Conservation (phyloP, 139 green algal species). For the Deuterostichococcus epilithicus region DNA sequence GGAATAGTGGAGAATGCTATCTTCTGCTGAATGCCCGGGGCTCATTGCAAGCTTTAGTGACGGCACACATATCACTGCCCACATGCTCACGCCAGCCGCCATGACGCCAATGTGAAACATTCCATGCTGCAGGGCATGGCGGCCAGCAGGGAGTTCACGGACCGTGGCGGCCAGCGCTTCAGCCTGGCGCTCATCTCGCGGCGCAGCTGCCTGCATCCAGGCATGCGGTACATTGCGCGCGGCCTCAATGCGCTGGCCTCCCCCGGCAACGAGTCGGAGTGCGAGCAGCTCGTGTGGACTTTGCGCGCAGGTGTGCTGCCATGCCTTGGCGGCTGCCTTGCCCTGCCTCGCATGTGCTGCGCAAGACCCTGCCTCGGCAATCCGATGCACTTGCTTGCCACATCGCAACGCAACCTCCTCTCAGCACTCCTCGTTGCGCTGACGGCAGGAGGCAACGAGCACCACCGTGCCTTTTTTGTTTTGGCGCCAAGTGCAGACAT, state of each 20-base stretch:
- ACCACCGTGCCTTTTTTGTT: too few relatives aligned
- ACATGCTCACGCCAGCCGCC: not conserved
- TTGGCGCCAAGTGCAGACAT: too few relatives aligned
- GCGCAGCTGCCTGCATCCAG: constrained; percentile 81
- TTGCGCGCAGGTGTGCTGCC: not conserved
- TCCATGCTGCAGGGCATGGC: constrained; percentile 88
- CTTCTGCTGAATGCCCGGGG: too few relatives aligned
- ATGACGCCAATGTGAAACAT: not conserved
- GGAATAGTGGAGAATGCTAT: too few relatives aligned
- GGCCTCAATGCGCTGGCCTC: constrained; percentile 84
- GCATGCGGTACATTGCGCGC: constrained; percentile 88
- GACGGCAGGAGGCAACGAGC: too few relatives aligned
- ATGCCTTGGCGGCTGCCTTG: not conserved
- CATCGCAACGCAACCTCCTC: too few relatives aligned
- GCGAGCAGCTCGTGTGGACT: constrained; percentile 87
- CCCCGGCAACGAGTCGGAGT: constrained; percentile 97
- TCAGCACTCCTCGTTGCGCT: too few relatives aligned
- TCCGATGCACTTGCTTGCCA: too few relatives aligned
- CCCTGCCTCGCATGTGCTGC: too few relatives aligned
- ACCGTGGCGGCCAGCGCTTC: constrained; percentile 55
- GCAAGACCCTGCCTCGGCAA: too few relatives aligned
- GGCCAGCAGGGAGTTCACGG: constrained; percentile 63
- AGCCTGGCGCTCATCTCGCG: constrained; percentile 66
- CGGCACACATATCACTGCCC: not conserved
- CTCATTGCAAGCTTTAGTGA: too few relatives aligned